Percentiles rank a stretch among this genome's conserved stretches.
These are phyloP conservation scores for Syzygium malaccense DNA, from an alignment of 441 rosid species.

Conservation along the genomic window DNA sequence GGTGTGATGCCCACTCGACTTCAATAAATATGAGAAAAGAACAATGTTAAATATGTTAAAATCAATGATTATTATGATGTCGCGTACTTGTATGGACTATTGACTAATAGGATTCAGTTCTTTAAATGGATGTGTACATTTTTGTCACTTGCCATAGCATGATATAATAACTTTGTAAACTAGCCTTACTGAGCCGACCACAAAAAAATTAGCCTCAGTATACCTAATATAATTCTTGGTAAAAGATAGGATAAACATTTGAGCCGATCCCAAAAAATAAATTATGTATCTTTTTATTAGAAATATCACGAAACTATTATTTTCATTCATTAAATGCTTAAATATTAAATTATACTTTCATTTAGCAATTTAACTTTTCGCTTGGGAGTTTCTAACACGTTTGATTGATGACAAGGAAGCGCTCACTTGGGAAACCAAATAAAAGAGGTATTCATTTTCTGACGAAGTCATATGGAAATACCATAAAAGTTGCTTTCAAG, in stretches of 20 bases:
- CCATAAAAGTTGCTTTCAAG: neutral
- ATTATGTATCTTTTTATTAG: neutral
- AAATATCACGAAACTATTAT: neutral
- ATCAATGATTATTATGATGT: neutral
- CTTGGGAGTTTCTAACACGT: neutral
- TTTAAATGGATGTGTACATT: neutral
- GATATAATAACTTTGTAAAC: neutral
- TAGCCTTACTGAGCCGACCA: neutral
- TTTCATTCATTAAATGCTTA: neutral
- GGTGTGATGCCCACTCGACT: neutral
- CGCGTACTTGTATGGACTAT: neutral
- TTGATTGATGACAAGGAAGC: neutral
- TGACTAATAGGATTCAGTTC: neutral
- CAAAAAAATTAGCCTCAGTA: neutral
- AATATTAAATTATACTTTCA: neutral
- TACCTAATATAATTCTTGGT: neutral
- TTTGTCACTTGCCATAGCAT: neutral
- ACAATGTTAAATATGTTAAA: neutral
- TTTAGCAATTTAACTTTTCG: neutral
- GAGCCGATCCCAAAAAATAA: neutral
- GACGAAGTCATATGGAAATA: neutral
- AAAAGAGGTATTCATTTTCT: neutral
- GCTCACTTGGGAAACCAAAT: neutral
- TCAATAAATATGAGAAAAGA: neutral
- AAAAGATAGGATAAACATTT: neutral